phyloP scores from a whole-genome alignment of 2,329 filamentous ascomycete genomes.

The Dothidotthia symphoricarpi region DNA sequence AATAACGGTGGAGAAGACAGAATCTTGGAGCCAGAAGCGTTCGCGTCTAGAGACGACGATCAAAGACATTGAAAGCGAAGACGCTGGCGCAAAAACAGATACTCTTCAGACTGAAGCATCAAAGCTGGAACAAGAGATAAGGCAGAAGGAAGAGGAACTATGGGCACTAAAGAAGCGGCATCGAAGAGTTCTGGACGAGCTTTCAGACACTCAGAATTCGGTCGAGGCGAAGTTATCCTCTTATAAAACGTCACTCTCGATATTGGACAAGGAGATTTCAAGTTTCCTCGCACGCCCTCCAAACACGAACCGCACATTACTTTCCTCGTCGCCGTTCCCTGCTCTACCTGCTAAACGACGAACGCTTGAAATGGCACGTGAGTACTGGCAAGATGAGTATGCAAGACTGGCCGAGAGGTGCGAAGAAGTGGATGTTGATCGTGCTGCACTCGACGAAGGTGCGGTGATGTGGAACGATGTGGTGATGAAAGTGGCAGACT shows the following conservation, averaged over 20 bases:
- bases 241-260: constrained; percentile 64
- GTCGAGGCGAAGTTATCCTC: constrained; percentile 70
- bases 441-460: constrained; percentile 65
- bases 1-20: constrained; percentile 58
- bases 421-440: constrained; percentile 59
- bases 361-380: constrained; percentile 67
- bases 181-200: constrained; percentile 58
- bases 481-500: constrained; percentile 59
- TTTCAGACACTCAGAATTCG: constrained; percentile 63
- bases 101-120: constrained; percentile 52
- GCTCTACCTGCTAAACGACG: constrained; percentile 62
- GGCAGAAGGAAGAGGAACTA: constrained; percentile 63
- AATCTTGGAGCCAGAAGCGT: constrained; percentile 59
- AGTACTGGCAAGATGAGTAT: constrained; percentile 68
- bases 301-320: constrained; percentile 27
- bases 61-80: constrained; percentile 54
- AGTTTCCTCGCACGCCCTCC: constrained; percentile 60
- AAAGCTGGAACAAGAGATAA: constrained; percentile 62
- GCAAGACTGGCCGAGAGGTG: constrained; percentile 56
- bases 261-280: constrained; percentile 63
- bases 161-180: constrained; percentile 60
- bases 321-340: constrained; percentile 52
- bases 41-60: constrained; percentile 57
- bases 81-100: constrained; percentile 57
- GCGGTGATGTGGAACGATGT: constrained; percentile 65